These are phyloP conservation scores for Acrodontium crateriforme DNA, from an alignment of 2,329 filamentous ascomycete genomes.

Conservation along the genomic window DNA sequence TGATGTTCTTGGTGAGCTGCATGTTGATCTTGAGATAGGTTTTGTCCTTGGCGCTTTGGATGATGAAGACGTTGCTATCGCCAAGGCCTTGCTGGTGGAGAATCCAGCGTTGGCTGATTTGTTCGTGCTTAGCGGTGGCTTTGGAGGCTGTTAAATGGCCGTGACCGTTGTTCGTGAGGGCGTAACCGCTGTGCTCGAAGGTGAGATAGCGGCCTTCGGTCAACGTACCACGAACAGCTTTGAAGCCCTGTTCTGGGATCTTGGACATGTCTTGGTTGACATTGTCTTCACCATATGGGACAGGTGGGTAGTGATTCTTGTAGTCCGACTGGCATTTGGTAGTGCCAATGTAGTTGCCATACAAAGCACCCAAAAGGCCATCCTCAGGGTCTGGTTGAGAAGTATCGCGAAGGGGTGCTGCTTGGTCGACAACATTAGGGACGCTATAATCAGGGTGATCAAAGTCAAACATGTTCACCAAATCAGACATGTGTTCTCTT, in stretches of 20 bases:
- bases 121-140: conserved; percentile 25
- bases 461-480: conserved; percentile 36
- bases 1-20: too few species aligned
- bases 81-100: conserved; percentile 32
- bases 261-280: conserved; percentile 24
- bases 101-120: conserved; percentile 36
- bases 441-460: conserved; percentile 34
- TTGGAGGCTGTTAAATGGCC: conserved; percentile 7
- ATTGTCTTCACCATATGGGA: conserved; percentile 34
- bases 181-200: conserved; percentile 34
- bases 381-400: neutral
- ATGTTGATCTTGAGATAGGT: too few species aligned
- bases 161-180: conserved; percentile 19
- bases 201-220: conserved; percentile 43
- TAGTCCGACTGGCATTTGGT: conserved; percentile 31
- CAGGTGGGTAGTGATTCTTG: conserved; percentile 25
- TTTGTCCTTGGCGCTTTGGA: conserved; percentile 30
- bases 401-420: conserved; percentile 28
- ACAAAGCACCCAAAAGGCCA: conserved; percentile 2
- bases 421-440: conserved; percentile 32
- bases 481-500: conserved; percentile 33
- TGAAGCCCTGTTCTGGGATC: conserved; percentile 40
- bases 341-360: conserved; percentile 34
- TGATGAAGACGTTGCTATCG: conserved; percentile 26
- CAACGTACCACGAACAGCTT: conserved; percentile 36